Conservation (phyloP, 2,329 filamentous ascomycete genomes). For the Rasamsonia emersonii region DNA sequence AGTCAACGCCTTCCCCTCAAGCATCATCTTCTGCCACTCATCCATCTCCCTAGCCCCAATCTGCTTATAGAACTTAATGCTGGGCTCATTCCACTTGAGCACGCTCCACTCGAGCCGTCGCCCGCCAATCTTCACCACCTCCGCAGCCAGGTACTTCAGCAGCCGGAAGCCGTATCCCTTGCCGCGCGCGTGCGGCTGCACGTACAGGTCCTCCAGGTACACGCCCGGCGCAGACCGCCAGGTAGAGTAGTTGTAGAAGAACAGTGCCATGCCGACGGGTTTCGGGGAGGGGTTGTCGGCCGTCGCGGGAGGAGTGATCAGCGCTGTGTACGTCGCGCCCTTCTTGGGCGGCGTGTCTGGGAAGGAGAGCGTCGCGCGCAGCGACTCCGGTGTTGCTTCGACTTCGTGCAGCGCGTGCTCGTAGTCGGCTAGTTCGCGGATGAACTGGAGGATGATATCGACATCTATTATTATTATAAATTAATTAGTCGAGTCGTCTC, state of each 20-base stretch:
- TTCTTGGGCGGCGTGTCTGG: slow-evolving; percentile 43
- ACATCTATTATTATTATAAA: slow-evolving; percentile 53
- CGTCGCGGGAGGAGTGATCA: slow-evolving; percentile 49
- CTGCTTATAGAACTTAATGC: slow-evolving; percentile 70
- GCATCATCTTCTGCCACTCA: slow-evolving; percentile 44
- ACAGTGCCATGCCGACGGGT: slow-evolving; percentile 72
- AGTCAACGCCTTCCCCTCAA: slow-evolving; percentile 36
- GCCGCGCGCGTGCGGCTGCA: slow-evolving; percentile 60
- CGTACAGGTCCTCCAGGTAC: slow-evolving; percentile 90
- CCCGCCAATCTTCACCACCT: slow-evolving; percentile 64
- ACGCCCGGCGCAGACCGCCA: slow-evolving; percentile 84
- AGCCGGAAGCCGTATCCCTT: slow-evolving; percentile 72
- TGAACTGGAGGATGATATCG: slow-evolving; percentile 68
- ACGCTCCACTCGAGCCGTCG: slow-evolving; percentile 82
- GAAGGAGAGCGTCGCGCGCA: slow-evolving; percentile 71
- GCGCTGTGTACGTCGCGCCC: slow-evolving; percentile 64
- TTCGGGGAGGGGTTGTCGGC: slow-evolving; percentile 25
- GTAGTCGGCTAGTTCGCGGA: slow-evolving; percentile 80
- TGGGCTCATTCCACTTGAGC: slow-evolving; percentile 85
- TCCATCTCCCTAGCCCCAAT: slow-evolving; percentile 38
- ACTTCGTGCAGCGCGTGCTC: slow-evolving; percentile 68
- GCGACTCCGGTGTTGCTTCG: slow-evolving; percentile 66
- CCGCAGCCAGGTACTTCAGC: slow-evolving; percentile 67
- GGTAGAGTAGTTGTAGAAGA: slow-evolving; percentile 93
- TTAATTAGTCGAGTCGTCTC: background rate